phyloP scores from a whole-genome alignment of 192 early-diverging fungal genomes.

The Entophlyctis luteolus region DNA sequence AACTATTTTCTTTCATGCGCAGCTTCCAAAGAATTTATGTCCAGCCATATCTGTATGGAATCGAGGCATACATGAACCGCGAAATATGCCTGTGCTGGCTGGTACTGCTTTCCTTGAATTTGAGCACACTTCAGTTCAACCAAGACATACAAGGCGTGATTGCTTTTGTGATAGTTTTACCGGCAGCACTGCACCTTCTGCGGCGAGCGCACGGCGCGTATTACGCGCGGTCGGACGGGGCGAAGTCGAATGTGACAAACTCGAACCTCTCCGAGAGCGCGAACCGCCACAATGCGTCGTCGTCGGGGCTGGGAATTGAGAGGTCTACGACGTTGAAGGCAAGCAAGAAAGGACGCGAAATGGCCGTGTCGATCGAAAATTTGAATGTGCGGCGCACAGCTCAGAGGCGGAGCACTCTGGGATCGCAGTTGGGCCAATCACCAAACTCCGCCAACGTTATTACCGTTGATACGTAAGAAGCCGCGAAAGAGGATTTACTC shows the following conservation, averaged over 20 bases:
- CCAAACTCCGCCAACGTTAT: too few relatives aligned
- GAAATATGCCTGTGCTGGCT: conserved; percentile 20
- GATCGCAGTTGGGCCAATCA: too few relatives aligned
- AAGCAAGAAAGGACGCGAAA: background rate
- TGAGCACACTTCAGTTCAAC: background rate
- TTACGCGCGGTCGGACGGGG: background rate
- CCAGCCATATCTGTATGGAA: conserved; percentile 11
- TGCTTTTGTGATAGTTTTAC: conserved; percentile 1
- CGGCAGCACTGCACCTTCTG: background rate
- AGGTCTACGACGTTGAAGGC: too few relatives aligned
- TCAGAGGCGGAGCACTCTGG: too few relatives aligned
- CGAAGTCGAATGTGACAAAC: background rate
- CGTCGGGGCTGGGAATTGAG: background rate
- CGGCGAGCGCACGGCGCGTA: background rate
- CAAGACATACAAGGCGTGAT: background rate
- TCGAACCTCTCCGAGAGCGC: background rate
- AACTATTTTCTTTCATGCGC: background rate
- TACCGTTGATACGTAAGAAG: too few relatives aligned
- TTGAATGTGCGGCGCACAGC: too few relatives aligned
- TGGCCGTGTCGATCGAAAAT: conserved; percentile 15
- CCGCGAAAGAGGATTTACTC: too few relatives aligned
- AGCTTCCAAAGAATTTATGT: conserved; percentile 16
- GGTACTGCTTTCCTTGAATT: conserved; percentile 12
- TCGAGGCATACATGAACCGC: conserved; percentile 25
- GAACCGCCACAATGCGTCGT: too few relatives aligned